phyloP scores from a whole-genome alignment of 306 rosid genomes.

The Cicer chorassanicum region DNA sequence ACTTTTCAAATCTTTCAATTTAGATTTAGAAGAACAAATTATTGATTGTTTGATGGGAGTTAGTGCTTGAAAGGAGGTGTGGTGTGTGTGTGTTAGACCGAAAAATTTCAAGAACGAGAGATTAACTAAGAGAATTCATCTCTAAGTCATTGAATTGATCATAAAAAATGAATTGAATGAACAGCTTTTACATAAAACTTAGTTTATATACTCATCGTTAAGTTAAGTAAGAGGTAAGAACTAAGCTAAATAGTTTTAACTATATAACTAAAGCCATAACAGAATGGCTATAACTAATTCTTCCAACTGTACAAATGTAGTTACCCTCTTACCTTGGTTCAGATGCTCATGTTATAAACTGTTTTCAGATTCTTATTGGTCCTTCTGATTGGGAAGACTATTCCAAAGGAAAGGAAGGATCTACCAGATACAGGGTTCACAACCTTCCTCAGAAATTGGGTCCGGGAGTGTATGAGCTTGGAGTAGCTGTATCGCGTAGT shows the following conservation, averaged over 20 bases:
- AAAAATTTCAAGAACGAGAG: neutral
- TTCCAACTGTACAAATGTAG: neutral
- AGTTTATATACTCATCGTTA: neutral
- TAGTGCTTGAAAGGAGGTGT: neutral
- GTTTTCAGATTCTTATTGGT: constrained; percentile 74
- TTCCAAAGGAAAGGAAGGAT: constrained; percentile 75
- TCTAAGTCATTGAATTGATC: neutral
- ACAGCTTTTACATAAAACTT: neutral
- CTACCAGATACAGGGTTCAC: constrained; percentile 69
- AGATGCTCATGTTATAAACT: constrained; percentile 14
- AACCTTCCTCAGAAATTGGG: constrained; percentile 62
- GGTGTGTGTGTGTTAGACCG: neutral
- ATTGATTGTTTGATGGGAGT: neutral
- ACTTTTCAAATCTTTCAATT: neutral
- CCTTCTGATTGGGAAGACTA: constrained; percentile 82
- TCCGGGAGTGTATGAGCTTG: constrained; percentile 88
- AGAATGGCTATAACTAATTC: neutral
- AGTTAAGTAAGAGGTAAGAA: neutral
- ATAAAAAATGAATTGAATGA: neutral
- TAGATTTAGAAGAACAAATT: neutral
- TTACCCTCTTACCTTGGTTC: neutral
- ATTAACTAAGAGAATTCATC: neutral
- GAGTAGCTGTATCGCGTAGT: constrained; percentile 50
- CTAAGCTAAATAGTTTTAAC: neutral
- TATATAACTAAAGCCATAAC: neutral